Evolutionary conservation across 768 basidiomycete genomes (phyloP).

Genomic region (Auriscalpium vulgare): DNA sequence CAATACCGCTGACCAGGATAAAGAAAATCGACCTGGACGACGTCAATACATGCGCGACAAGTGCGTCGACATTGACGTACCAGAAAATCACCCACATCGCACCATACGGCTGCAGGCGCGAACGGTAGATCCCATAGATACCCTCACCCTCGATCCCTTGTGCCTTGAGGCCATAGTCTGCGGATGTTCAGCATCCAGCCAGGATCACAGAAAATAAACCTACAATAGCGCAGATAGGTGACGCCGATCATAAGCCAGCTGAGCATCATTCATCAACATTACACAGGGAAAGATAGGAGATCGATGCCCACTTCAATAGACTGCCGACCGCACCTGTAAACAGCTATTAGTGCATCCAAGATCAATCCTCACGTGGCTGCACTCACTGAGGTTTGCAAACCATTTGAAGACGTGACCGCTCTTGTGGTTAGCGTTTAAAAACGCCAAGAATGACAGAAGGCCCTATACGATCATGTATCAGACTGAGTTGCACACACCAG

Average conservation of each 20-base stretch:
- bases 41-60: not conserved
- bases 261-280: not conserved
- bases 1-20: constrained; percentile 11
- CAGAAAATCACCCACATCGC: constrained; percentile 14
- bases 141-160: constrained; percentile 1
- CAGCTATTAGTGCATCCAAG: not conserved
- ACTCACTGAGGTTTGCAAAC: constrained; percentile 12
- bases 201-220: not conserved
- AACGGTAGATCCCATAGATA: constrained; percentile 4
- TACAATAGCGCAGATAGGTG: constrained; percentile 15
- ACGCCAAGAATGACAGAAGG: constrained; percentile 11
- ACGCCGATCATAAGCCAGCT: constrained; percentile 15
- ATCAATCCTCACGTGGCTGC: not conserved
- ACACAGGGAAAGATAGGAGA: not conserved
- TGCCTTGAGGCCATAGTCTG: constrained; percentile 12
- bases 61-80: not conserved
- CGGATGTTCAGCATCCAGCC: not conserved
- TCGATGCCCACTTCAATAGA: constrained; percentile 10
- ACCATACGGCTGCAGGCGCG: constrained; percentile 13
- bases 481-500: not conserved
- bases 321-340: constrained; percentile 10
- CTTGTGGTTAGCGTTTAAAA: constrained; percentile 5
- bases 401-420: constrained; percentile 14
- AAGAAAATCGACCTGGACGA: constrained; percentile 7
- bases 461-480: not conserved